These are phyloP conservation scores for sorghum (Sorghum bicolor) DNA, from an alignment of 176 grass and related monocot species.

Conservation along the genomic window Sorghum_bicolor_NCBIv3 NC_012875.2:50987501-50988000, in stretches of 20 bases:
- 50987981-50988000: constrained; percentile 47
- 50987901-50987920: background rate
- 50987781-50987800: background rate
- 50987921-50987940: background rate
- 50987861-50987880: background rate
- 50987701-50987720: background rate
- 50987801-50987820: background rate
- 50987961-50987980: constrained; percentile 6
- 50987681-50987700: background rate
- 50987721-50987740: background rate
- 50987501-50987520: background rate
- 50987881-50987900: background rate
- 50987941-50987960: background rate
- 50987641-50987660: background rate
- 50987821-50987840: background rate
- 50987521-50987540: background rate
- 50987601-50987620: background rate
- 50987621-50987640: background rate
- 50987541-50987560: background rate
- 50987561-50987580: background rate
- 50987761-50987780: background rate
- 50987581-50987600: background rate
- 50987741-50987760: background rate
- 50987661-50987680: background rate
- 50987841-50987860: background rate